Base-by-base conservation (phyloP, 306 rosid genomes). In the Gillenia trifoliata region DNA sequence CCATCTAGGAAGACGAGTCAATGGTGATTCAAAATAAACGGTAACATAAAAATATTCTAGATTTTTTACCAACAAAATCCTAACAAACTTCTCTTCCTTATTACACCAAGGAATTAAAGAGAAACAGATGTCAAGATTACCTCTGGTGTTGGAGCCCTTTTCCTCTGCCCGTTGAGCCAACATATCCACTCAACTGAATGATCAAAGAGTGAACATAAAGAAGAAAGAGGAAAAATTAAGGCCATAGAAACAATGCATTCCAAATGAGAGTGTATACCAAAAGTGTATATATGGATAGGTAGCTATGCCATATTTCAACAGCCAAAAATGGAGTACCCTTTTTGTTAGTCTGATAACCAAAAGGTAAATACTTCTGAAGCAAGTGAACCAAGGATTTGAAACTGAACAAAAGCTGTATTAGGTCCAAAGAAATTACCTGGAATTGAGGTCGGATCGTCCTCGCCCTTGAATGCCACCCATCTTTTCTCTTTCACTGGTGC, bases 121-220 rank as follows among this genome's bases (percentile, higher is more conserved):
- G 15, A 33, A 16, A 33, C 8, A 33, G 31, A 30, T 31, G 64
- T 77, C 66, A 29, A 20, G 66, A 40, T 72, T 88, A 92, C 97
- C 97, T 94, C 96, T 15, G 78, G 62, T 4, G 95, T 88, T 76
- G 97, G 99, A 86, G 99, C 90, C 79, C n/a, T 89, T 84, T 92
- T 94, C 28, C 99, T 96, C 92, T 94, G 97, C 78, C 99, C 96
- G 31, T 94, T 94, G 68, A 90, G 83, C 99, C 99, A 94, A 84
- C 96, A 88, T 87, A 91, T 92, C 99, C 99, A 94, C 83, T 94
- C 99, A 85, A 94, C 99, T 94, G 81, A 81, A 82, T 17, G 76
- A 78, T 79, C 17, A 55, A 83, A 74, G 68, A 72, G 62, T 64
- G 76, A 78, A 55, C 55, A 83, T 65, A 26, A 77, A 77, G 50